phyloP scores from a whole-genome alignment of 2,329 filamentous ascomycete species.

The Aspergillus sergii region DNA sequence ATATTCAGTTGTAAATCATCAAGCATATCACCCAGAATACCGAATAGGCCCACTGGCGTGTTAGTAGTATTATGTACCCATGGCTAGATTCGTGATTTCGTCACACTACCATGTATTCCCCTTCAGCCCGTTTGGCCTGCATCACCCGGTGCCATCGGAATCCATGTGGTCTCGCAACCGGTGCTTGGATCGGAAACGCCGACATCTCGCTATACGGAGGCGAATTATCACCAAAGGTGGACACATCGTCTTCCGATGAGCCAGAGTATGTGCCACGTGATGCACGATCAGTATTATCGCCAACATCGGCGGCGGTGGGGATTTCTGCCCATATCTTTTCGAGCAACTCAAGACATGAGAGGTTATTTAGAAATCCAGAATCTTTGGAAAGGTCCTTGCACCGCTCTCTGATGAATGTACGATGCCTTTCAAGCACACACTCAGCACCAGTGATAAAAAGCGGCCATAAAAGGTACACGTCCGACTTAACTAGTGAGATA shows the following conservation, averaged over 20 bases:
- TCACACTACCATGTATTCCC: slow-evolving; percentile 45
- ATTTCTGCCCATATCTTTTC: slow-evolving; percentile 75
- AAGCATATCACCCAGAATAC: neutral
- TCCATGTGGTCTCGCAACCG: slow-evolving; percentile 23
- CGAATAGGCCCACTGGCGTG: neutral
- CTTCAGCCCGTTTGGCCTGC: slow-evolving; percentile 39
- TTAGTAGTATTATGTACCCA: neutral
- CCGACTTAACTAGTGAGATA: slow-evolving; percentile 75
- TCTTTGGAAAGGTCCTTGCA: slow-evolving; percentile 85
- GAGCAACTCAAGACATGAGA: slow-evolving; percentile 80
- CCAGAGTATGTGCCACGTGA: neutral
- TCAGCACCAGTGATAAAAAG: slow-evolving; percentile 89
- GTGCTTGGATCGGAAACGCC: neutral
- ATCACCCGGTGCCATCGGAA: slow-evolving; percentile 43
- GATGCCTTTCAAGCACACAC: slow-evolving; percentile 79
- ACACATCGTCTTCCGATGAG: neutral
- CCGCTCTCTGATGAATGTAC: slow-evolving; percentile 74
- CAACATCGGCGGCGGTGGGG: slow-evolving; percentile 6
- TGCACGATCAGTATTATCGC: neutral
- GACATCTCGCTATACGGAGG: slow-evolving; percentile 16
- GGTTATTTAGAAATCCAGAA: slow-evolving; percentile 91
- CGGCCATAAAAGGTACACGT: slow-evolving; percentile 93
- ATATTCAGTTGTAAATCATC: neutral
- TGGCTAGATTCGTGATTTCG: neutral
- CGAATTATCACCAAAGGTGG: slow-evolving; percentile 1